Percentiles rank a stretch among this genome's conserved stretches.
These are phyloP conservation scores for Fragaria vesca DNA, from an alignment of 306 rosid genomes.

Conservation along the genomic window DNA sequence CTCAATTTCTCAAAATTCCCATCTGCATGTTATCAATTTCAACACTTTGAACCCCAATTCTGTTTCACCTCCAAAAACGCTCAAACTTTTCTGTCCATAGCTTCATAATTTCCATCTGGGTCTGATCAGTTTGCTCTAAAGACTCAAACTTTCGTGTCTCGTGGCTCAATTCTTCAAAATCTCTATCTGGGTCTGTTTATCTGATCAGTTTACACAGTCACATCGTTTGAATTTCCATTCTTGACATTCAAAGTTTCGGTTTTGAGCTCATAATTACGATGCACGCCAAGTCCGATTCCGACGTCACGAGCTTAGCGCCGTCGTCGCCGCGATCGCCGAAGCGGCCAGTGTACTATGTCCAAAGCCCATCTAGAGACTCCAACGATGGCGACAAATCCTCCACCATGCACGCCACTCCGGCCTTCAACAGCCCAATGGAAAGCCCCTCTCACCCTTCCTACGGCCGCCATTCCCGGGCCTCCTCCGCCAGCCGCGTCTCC, in stretches of 20 bases:
- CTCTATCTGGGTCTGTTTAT: too few species aligned
- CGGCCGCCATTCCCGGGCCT: constrained; percentile 60
- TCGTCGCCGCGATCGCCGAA: constrained; percentile 73
- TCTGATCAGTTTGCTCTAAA: background rate
- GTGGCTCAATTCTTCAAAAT: background rate
- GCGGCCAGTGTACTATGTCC: constrained; percentile 58
- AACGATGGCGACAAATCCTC: constrained; percentile 76
- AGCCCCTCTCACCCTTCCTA: constrained; percentile 74
- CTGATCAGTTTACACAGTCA: background rate
- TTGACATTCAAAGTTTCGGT: background rate
- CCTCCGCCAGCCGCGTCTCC: constrained; percentile 71
- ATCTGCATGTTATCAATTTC: background rate
- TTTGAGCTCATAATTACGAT: constrained; percentile 24
- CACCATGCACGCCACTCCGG: constrained; percentile 52
- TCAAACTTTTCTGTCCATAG: background rate
- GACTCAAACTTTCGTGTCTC: background rate
- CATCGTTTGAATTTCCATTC: background rate
- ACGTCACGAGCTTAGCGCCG: constrained; percentile 60
- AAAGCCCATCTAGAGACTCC: constrained; percentile 78
- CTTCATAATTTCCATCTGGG: background rate
- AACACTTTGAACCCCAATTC: too few species aligned
- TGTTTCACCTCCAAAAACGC: too few species aligned
- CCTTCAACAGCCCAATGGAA: constrained; percentile 54
- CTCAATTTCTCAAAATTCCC: background rate
- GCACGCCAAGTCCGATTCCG: constrained; percentile 76